Base-by-base conservation (phyloP, 176 grass and related monocot genomes). In the Saccharum spontaneum region DNA sequence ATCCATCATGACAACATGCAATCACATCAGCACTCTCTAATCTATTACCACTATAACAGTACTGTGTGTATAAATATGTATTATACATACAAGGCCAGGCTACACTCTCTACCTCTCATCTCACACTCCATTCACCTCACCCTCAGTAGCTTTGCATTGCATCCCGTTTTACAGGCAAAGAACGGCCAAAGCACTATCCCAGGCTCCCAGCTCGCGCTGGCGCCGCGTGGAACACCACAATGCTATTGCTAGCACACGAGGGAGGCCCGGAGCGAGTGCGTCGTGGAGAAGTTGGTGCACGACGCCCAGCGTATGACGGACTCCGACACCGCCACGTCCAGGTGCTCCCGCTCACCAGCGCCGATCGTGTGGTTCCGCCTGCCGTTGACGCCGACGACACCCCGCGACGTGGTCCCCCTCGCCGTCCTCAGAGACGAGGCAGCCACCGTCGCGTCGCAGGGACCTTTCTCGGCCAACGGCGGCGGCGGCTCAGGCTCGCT, bases 251-350 rank as follows among this genome's bases (percentile, higher is more conserved):
- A 99, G 91, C 93, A 99, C 54, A 99, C 93, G 45, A 99, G 88
- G 1, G 93, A 99, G 17, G 97, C 91, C 30, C 78, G 88, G 69
- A 94, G 91, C 22, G 97, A 99, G 24, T 87, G 91, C 38, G 93
- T 69, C 65, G 76, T 92, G 33, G 97, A 94, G 17, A 94, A 66
- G 33, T 86, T 59, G 10, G 97, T 94, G 91, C 97, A 96, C 18
- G 97, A 98, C 8, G 91, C 90, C 97, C 97, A 98, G 17, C 93
- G 86, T 60, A 98, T 96, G 26, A 98, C 88, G 7, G 93, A 98
- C 89, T 99, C 97, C 0, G 97, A 75, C 30, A 92, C 93, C 41
- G 75, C 64, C 79, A 77, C 66, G 45, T 98, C 93, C 73, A 96
- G 88, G 75, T 94, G 86, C 75, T 88, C 93, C 17, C 84, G 54